Evolutionary conservation across 2,329 filamentous ascomycete genomes (phyloP), one percentile per base, ranked within the genome.

Genomic region (Scedosporium aurantiacum): DNA sequence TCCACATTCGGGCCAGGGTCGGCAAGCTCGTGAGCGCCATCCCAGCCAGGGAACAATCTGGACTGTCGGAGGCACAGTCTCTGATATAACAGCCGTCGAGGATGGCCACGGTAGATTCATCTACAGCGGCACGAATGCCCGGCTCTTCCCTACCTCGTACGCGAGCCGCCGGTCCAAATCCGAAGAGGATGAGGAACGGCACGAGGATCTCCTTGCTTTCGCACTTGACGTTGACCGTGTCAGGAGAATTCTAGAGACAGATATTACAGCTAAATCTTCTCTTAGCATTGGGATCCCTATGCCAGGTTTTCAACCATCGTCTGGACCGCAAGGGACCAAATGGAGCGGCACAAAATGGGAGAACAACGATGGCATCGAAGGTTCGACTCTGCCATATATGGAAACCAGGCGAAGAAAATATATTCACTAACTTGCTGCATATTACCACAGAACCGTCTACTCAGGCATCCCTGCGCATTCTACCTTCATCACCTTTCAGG

Each of bases 151-250:
- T 0, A 80, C 79, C n/a, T 73, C 76, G 0, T 84, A 84, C 61
- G 72, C 75, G 0, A 70, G 70, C 5, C 63, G 70, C 0, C 72
- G 71, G 21, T 70, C 74, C 5, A 77, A 72, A 55, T 70, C 77
- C 1, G 79, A 83, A 43, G 83, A 89, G 43, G 84, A 90, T 47
- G 75, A 80, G 12, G 83, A 87, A 62, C 84, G 82, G 60, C 89
- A 96, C 69, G 84, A 89, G 67, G 82, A 82, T 47, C 84, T 91
- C 28, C 75, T 99, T 61, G 91, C 92, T 7, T 77, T 87, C 16
- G 94, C 94, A 2, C 78, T 97, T 59, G 82, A 89, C n/a, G 80
- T 97, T 63, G 86, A 96, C 69, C 85, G 84, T 55, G 78, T 82
- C 32, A 78, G 81, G 27, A 83, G 84, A 64, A 76, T 96, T 14